phyloP scores from a whole-genome alignment of 164 flowering plant species.

The Hamamelis virginiana region DNA sequence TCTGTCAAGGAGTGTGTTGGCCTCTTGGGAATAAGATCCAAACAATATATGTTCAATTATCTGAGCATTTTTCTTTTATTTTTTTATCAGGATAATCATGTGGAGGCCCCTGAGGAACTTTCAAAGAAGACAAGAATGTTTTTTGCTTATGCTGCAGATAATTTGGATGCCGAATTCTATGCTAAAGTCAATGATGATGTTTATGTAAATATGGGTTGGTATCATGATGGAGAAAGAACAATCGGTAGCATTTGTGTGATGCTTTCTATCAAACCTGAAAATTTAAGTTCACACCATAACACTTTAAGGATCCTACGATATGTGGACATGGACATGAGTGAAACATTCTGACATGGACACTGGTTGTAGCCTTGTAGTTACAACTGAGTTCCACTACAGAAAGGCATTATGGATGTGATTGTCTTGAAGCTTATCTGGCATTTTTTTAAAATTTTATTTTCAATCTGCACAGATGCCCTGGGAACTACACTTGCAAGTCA shows the following conservation, averaged over 20 bases:
- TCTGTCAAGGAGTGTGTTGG: too few relatives aligned
- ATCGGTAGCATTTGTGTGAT: too few relatives aligned
- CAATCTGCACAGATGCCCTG: constrained; percentile 58
- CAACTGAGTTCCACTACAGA: too few relatives aligned
- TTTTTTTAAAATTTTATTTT: background rate
- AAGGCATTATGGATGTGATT: constrained; percentile 21
- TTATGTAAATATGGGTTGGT: constrained; percentile 83
- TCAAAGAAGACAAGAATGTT: constrained; percentile 75
- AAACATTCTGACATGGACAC: too few relatives aligned
- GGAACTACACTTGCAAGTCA: constrained; percentile 66
- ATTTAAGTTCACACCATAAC: too few relatives aligned
- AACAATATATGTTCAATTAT: background rate
- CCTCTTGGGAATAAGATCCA: background rate
- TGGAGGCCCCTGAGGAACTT: constrained; percentile 67
- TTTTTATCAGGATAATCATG: constrained; percentile 60
- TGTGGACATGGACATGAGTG: too few relatives aligned
- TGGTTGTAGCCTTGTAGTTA: too few relatives aligned
- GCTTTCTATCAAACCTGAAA: too few relatives aligned
- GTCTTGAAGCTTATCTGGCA: constrained; percentile 5
- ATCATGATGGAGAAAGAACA: background rate
- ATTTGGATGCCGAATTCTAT: constrained; percentile 93
- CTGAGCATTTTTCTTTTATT: background rate
- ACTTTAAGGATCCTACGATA: too few relatives aligned
- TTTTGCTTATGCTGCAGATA: constrained; percentile 68
- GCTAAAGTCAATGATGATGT: constrained; percentile 91